Evolutionary conservation across 2,329 filamentous ascomycete genomes (phyloP), one percentile per base, ranked within the genome.

Genomic region (Nigrospora oryzae): DNA sequence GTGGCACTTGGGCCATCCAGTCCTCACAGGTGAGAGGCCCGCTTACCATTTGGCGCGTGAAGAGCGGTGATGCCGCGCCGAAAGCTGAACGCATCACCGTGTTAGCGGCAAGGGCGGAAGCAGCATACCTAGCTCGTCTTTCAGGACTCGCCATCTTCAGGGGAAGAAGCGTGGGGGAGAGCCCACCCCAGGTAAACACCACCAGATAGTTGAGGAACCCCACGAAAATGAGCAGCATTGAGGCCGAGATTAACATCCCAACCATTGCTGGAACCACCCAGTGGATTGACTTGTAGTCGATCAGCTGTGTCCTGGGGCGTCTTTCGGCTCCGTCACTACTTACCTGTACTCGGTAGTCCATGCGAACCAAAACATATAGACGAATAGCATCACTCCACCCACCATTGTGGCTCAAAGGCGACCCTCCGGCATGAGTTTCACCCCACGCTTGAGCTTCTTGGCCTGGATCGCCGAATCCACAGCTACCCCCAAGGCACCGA

Each of bases 51-150:
- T 70, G 65, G 10, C 72, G 60, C 0, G 76, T 81, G 37, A 74
- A 74, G 4, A 86, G 63, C 0, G 82, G 82, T 1, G 84, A 66
- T 3, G 77, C 65, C 1, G 75, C 79, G 12, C 77, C 81, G 23
- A 79, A 68, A 0, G 80, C 62, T 0, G 67, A 72, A 2, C 81
- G 65, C 10, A 80, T 61, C 3, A 85, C 72, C 0, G 81, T 82
- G 50, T 74, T 83, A 2, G 81, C 80, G 0, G 83, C 82, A 7
- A 83, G 74, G 2, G 79, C 83, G 4, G 71, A 74, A 14, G 83
- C 81, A 1, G 79, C 77, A 50, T 81, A 77, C 47, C 39, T 34
- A n/a, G 4, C 70, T 62, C 5, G 10, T 10, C 23, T 7, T 28
- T 28, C 23, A 28, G 23, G 10, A 28, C 23, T 7, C 23, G 23